Evolutionary conservation across 345 rosid genomes (phyloP), one percentile per base, ranked within the genome.

Genomic region (Eucalyptus pauciflora): DNA sequence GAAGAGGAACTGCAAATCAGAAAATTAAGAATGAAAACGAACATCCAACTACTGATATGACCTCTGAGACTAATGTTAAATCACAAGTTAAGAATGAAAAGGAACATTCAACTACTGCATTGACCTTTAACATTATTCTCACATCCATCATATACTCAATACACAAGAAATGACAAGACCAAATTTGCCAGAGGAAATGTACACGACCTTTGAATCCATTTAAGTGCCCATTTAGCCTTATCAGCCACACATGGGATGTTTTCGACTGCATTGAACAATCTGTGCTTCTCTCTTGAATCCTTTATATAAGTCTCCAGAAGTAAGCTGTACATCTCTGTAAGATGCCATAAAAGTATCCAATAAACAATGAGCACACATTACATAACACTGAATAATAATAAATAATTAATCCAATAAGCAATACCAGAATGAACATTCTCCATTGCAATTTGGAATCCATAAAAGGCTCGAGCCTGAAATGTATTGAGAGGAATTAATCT

Each of bases 371-470:
- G 88, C 15, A 43, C 86, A 56, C 83, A 5, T 52, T 12, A 51
- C 45, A 86, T 64, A 48, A 87, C 43, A 37, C 83, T 31, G 88
- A 71, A 7, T 37, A 50, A 49, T 46, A 51, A 33, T 90, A 85
- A 71, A 69, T 64, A 86, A 88, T 14, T 22, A 15, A 64, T 86
- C 56, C 62, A 29, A 86, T 48, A 88, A 89, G 87, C 88, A 91
- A 45, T 94, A 97, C 99, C 99, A 20, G 99, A 96, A 93, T 96
- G 99, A 91, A 97, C 93, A 89, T 97, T 97, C 93, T 96, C 99
- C 97, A 96, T 97, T 24, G 99, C 98, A 67, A 97, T 96, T 93
- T 97, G 99, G 91, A 97, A 97, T 60, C 97, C 97, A 87, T 96
- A 97, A 92, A 97, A 96, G 60, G 99, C 98, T 50, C 97, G 94